Evolutionary conservation across 768 basidiomycete species (phyloP).

Genomic region (Suillus subaureus): DNA sequence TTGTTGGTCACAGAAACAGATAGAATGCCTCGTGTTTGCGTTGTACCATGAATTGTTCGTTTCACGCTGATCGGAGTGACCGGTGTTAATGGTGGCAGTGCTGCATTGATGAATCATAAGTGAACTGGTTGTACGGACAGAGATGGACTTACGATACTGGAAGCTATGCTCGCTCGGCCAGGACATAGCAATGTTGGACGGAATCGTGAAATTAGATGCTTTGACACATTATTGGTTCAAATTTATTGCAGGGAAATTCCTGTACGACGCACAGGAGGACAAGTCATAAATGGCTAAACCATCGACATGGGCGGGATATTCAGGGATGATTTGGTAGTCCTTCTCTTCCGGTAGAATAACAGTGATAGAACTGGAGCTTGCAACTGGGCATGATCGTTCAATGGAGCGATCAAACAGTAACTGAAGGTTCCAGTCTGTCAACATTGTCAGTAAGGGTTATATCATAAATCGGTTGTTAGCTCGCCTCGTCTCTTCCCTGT

Average conservation of each 20-base stretch:
- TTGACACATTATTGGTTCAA: neutral
- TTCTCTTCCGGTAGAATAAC: slow-evolving; percentile 48
- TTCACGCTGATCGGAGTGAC: slow-evolving; percentile 58
- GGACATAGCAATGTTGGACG: slow-evolving; percentile 57
- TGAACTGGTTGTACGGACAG: slow-evolving; percentile 5
- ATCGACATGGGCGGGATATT: slow-evolving; percentile 41
- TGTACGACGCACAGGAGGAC: slow-evolving; percentile 41
- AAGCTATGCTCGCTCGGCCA: slow-evolving; percentile 57
- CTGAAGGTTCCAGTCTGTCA: slow-evolving; percentile 72
- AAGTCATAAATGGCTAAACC: slow-evolving; percentile 52
- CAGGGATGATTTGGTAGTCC: slow-evolving; percentile 52
- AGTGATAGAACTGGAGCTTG: slow-evolving; percentile 55
- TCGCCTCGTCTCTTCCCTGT: slow-evolving; percentile 57
- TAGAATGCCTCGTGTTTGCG: slow-evolving; percentile 77
- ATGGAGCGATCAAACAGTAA: slow-evolving; percentile 70
- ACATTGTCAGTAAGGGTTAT: slow-evolving; percentile 9
- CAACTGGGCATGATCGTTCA: slow-evolving; percentile 69
- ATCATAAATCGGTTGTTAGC: slow-evolving; percentile 10
- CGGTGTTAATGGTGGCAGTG: slow-evolving; percentile 38
- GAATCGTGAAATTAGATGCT: slow-evolving; percentile 22
- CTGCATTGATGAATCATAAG: slow-evolving; percentile 27
- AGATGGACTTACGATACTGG: slow-evolving; percentile 52
- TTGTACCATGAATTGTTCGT: slow-evolving; percentile 72
- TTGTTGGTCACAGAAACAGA: slow-evolving; percentile 65
- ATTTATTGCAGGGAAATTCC: no score